A percentile compares a stretch with the other conserved stretches of the same genome.
These are phyloP conservation scores for Corrigiola litoralis DNA, from an alignment of 179 eudicot genomes.

Conservation along the genomic window DNA sequence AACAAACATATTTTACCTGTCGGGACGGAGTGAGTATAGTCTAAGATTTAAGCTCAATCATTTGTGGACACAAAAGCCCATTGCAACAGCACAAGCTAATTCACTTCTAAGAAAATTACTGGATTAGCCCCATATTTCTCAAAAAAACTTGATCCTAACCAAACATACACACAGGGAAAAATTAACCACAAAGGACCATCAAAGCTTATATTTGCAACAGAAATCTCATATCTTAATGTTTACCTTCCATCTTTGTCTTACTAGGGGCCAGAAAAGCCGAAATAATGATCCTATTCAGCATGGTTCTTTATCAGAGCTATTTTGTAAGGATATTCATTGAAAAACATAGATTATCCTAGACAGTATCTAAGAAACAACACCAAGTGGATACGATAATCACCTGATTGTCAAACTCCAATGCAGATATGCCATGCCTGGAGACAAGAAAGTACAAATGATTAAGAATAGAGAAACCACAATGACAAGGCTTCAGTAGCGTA, in stretches of 20 bases:
- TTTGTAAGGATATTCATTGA: neutral
- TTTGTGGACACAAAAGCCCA: neutral
- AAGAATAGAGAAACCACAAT: neutral
- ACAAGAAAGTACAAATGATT: neutral
- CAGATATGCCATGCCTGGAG: conserved; percentile 61
- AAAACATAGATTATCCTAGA: neutral
- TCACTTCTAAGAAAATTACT: neutral
- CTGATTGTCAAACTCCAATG: conserved; percentile 79
- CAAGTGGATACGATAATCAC: conserved; percentile 24
- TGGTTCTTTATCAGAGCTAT: too few species aligned
- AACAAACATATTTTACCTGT: neutral
- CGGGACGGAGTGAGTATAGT: too few species aligned
- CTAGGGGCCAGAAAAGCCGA: too few species aligned
- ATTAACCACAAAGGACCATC: too few species aligned
- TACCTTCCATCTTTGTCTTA: too few species aligned
- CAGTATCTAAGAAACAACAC: neutral
- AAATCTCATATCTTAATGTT: too few species aligned
- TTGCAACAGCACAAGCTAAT: neutral
- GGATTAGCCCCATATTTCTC: neutral
- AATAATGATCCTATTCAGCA: too few species aligned
- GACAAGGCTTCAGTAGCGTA: too few species aligned
- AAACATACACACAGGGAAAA: neutral
- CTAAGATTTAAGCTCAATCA: neutral
- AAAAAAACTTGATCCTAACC: neutral
- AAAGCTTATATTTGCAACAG: too few species aligned